These are phyloP conservation scores for Saccharomycopsis babjevae DNA, from an alignment of 805 yeast species.

Conservation along the genomic window DNA sequence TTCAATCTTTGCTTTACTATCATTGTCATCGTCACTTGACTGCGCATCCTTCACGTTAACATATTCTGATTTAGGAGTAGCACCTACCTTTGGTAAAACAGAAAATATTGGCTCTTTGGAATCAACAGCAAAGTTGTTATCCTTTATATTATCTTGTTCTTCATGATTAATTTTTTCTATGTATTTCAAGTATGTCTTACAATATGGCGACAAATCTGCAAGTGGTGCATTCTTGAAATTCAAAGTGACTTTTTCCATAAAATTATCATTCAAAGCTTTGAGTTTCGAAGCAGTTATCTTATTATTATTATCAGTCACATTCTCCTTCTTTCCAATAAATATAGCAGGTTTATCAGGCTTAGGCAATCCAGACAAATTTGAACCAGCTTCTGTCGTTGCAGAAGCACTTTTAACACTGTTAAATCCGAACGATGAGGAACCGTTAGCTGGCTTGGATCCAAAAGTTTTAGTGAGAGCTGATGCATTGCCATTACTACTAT, in stretches of 20 bases:
- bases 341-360: not conserved
- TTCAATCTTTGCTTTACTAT: constrained; percentile 9
- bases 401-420: not conserved
- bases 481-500: not conserved
- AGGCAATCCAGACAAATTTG: not conserved
- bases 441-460: not conserved
- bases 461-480: not conserved
- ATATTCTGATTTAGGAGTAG: not conserved
- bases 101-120: not conserved
- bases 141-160: not conserved
- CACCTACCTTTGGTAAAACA: not conserved
- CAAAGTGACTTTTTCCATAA: constrained; percentile 7
- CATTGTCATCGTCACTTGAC: not conserved
- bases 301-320: not conserved
- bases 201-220: constrained; percentile 14
- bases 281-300: constrained; percentile 14
- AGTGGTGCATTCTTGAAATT: constrained; percentile 15
- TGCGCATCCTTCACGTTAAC: not conserved
- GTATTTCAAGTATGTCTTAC: constrained; percentile 17
- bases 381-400: not conserved
- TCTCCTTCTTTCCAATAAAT: not conserved
- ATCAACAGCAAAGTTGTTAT: not conserved
- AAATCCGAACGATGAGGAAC: not conserved
- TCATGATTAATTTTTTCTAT: constrained; percentile 11
- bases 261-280: constrained; percentile 18